A percentile compares a stretch with the other conserved stretches of the same genome.
Evolutionary conservation across 2,329 filamentous ascomycete species (phyloP).

Genomic region (Fusarium kyushuense): DNA sequence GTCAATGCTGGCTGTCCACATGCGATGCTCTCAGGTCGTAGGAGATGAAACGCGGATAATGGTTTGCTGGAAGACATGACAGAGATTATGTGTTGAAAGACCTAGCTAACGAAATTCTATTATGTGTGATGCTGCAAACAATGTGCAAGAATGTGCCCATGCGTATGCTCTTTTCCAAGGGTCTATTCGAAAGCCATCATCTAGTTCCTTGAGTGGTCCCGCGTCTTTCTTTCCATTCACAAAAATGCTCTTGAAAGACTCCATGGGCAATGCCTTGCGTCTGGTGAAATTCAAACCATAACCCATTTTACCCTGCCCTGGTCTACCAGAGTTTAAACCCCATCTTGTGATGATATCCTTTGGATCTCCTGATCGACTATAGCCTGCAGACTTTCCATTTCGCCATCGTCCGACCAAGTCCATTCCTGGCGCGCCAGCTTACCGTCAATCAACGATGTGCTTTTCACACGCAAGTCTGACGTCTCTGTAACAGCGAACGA

Average conservation of each 20-base stretch:
- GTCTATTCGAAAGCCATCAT: neutral
- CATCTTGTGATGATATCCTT: constrained; percentile 37
- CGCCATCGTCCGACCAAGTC: constrained; percentile 47
- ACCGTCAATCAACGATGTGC: constrained; percentile 32
- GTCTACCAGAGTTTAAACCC: neutral
- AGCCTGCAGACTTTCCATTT: constrained; percentile 37
- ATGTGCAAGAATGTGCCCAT: neutral
- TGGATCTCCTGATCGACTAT: constrained; percentile 39
- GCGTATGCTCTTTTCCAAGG: too few species aligned
- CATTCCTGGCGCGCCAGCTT: constrained; percentile 43
- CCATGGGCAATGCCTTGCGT: neutral
- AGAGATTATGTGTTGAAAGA: neutral
- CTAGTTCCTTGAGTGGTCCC: neutral
- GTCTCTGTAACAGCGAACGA: constrained; percentile 49
- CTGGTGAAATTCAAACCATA: neutral
- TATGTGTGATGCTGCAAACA: neutral
- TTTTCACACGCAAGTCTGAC: constrained; percentile 42
- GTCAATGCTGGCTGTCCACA: neutral
- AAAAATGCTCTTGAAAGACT: neutral
- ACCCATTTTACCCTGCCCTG: too few species aligned
- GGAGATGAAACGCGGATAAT: neutral
- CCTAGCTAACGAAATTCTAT: neutral
- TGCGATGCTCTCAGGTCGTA: neutral
- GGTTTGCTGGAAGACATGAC: neutral
- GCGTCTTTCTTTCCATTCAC: neutral